Evolutionary conservation across 148 eudicot genomes (phyloP), one percentile per base, ranked within the genome.

Genomic region (Silene uniflora): DNA sequence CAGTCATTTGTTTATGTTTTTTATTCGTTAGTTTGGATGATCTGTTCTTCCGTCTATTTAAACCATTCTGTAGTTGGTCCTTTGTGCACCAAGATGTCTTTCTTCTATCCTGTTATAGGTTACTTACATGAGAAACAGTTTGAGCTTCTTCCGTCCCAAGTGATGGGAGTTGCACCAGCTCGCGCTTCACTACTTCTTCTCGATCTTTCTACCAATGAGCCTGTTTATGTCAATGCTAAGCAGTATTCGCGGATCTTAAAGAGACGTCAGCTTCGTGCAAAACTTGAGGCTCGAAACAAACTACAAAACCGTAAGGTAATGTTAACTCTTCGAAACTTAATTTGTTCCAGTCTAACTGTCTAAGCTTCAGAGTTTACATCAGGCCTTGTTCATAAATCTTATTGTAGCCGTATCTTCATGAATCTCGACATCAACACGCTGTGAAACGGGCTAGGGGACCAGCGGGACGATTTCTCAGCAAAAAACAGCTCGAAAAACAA

Each of bases 231-330:
- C 27, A 91, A 91, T 73, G 86, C 91, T 18, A 91, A 91, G 81
- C 97, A 91, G 74, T 89, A 85, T 79, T 81, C 71, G 63, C 88
- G 91, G 17, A 91, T 91, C 71, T 82, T 92, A 39, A 86, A 91
- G 78, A 86, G 98, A 72, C 79, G 98, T 63, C 85, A 85, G 73
- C 87, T 76, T 68, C 95, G 98, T 66, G 93, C 93, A 17, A 92
- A 87, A 85, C 98, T 92, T 11, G 91, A 89, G 81, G 96, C 91
- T 83, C 91, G 81, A 58, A 90, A 86, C 76, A 92, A 90, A 81
- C 69, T 86, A 32, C 61, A 83, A 77, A 73, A 79, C 22, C 82
- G 90, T 60, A 92, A 89, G 98, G 97, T 90, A 84, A n/a, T 55
- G 76, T 13, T 13, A 17, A 24, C 39, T 19, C n/a, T n/a, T n/a